Base-by-base conservation (phyloP, 176 grass and related monocot genomes). In the Aegilops tauschii region DNA sequence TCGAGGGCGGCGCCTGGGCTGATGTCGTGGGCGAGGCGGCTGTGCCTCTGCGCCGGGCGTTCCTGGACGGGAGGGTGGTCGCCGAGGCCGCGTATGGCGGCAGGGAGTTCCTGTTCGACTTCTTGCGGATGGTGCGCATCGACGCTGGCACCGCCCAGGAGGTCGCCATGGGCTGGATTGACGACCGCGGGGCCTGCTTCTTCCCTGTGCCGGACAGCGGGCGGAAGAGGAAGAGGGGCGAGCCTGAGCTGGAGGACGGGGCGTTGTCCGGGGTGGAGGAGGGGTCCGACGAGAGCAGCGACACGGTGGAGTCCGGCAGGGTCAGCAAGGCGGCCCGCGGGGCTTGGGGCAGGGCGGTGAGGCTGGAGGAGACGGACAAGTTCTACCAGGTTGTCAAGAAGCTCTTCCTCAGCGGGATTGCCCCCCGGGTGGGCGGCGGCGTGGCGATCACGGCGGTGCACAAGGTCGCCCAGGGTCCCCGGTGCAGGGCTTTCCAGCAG, bases 101-200 rank as follows among this genome's bases (percentile, higher is more conserved):
- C 5, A 76, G 69, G 68, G 35, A 17, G 10, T 92, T 78, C 80
- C 6, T 93, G 25, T 87, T 98, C 72, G 96, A 98, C 79, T 98
- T 98, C 78, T 78, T 89, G 8, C 54, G 86, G 61, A 93, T 92
- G 91, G 80, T 29, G 29, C 90, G 85, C 80, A 87, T 95, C 23
- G 84, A 98, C 70, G 56, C 3, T 1, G 86, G 13, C 82, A 93
- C 89, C 34, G 77, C 85, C 14, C 79, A 86, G 52, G 81, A 82
- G 59, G 79, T 37, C 42, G 34, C 88, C 9, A 84, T 98, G 18
- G 96, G 72, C n/a, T 98, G 96, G 96, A 98, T 98, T 54, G 96
- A 95, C 85, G 81, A 70, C 29, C 87, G 79, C 12, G 88, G 91
- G 29, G 75, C 61, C 9, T 93, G 90, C 84, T 95, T 95, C 86